These are phyloP conservation scores for Cryptosporidium viatorum DNA, from an alignment of 169 alveolate genomes.

Conservation along the genomic window DNA sequence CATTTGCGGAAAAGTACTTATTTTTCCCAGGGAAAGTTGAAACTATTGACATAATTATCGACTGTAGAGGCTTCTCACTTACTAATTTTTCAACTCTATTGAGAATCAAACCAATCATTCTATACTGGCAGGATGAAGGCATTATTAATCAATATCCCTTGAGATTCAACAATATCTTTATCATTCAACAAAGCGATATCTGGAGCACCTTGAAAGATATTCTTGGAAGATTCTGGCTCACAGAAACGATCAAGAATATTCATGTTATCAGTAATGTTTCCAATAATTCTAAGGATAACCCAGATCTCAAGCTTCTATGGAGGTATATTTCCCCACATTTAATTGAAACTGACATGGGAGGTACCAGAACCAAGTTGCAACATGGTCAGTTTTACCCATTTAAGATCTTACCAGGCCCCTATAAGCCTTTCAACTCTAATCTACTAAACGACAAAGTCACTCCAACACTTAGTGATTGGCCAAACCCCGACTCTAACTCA, in stretches of 20 bases:
- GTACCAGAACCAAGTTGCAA: constrained; percentile 26
- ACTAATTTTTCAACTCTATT: constrained; percentile 19
- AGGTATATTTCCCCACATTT: constrained; percentile 53
- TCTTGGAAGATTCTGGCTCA: constrained; percentile 8
- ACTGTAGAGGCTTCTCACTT: constrained; percentile 51
- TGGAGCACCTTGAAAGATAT: constrained; percentile 51
- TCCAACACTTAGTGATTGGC: constrained; percentile 50
- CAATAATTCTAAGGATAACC: constrained; percentile 20
- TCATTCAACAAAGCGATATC: constrained; percentile 10
- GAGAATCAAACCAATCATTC: constrained; percentile 33
- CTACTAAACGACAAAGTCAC: not conserved
- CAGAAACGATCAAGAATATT: constrained; percentile 28
- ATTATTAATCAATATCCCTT: constrained; percentile 51
- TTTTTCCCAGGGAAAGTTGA: constrained; percentile 64
- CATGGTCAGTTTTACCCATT: constrained; percentile 55
- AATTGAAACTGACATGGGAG: constrained; percentile 59
- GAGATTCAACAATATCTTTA: constrained; percentile 24
- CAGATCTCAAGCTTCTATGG: constrained; percentile 55
- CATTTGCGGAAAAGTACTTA: constrained; percentile 60
- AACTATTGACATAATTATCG: constrained; percentile 36
- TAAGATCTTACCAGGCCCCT: constrained; percentile 58
- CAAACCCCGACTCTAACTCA: constrained; percentile 10
- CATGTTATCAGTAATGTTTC: constrained; percentile 32
- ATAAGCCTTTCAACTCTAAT: not conserved
- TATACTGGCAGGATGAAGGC: constrained; percentile 60